phyloP scores from a whole-genome alignment of 2,329 filamentous ascomycete genomes.

The Alternaria panax region DNA sequence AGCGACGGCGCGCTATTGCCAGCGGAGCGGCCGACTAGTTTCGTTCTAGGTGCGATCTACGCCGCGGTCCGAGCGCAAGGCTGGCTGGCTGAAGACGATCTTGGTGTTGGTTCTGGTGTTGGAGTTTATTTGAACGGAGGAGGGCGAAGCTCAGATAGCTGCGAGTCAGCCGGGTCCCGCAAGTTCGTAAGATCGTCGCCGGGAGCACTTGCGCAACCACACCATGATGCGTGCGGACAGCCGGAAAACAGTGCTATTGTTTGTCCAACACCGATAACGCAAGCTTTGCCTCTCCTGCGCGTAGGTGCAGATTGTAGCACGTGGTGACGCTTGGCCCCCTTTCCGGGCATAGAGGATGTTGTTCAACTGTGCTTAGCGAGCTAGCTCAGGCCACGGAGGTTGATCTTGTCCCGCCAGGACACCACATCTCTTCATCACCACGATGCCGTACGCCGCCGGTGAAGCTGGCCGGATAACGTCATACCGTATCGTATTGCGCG shows the following conservation, averaged over 20 bases:
- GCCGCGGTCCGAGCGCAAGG: not conserved
- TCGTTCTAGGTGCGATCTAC: not conserved
- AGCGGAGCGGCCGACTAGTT: not conserved
- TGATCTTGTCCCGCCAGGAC: not conserved
- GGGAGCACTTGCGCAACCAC: not conserved
- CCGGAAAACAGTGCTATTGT: not conserved
- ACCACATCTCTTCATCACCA: not conserved
- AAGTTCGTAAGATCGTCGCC: not conserved
- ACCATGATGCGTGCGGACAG: not conserved
- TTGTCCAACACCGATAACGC: not conserved
- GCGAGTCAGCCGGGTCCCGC: not conserved
- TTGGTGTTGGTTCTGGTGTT: not conserved
- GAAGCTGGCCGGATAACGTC: not conserved
- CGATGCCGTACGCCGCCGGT: constrained; percentile 1
- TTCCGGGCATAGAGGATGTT: not conserved
- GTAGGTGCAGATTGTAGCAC: not conserved
- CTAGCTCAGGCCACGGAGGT: not conserved
- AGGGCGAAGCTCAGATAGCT: not conserved
- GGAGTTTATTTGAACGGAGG: not conserved
- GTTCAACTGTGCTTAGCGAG: not conserved
- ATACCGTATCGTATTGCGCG: not conserved
- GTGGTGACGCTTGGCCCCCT: not conserved
- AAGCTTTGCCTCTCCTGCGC: not conserved
- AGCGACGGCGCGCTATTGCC: constrained; percentile 4
- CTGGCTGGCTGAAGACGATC: constrained; percentile 8